phyloP scores from a whole-genome alignment of 768 basidiomycete species.

The Amanita thiersii region DNA sequence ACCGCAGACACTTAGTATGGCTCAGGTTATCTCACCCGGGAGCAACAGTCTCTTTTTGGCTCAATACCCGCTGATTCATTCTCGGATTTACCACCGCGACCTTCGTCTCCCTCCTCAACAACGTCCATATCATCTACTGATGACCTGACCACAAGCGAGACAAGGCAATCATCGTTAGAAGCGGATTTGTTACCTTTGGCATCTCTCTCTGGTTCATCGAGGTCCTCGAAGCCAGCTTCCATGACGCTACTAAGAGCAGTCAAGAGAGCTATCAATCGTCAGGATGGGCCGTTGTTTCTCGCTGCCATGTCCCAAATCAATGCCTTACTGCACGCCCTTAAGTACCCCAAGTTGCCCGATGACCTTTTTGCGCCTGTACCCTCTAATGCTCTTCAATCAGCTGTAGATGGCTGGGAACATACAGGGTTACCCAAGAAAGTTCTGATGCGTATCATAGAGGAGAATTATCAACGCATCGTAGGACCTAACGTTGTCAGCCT shows the following conservation, averaged over 20 bases:
- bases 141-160: conserved; percentile 21
- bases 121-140: conserved; percentile 25
- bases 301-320: conserved; percentile 57
- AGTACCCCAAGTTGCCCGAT: conserved; percentile 51
- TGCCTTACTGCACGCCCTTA: conserved; percentile 48
- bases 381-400: conserved; percentile 40
- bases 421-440: conserved; percentile 56
- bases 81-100: conserved; percentile 29
- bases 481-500: conserved; percentile 83
- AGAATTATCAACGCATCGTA: conserved; percentile 89
- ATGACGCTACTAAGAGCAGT: conserved; percentile 43
- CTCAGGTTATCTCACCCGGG: conserved; percentile 58
- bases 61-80: conserved; percentile 45
- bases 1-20: conserved; percentile 9
- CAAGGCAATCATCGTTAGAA: conserved; percentile 15
- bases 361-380: conserved; percentile 39
- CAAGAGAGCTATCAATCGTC: conserved; percentile 60
- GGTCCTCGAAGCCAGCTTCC: conserved; percentile 17
- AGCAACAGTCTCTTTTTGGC: conserved; percentile 61
- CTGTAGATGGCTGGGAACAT: conserved; percentile 40
- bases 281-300: conserved; percentile 68
- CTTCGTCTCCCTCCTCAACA: conserved; percentile 30
- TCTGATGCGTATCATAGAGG: conserved; percentile 72
- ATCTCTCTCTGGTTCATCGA: conserved; percentile 20
- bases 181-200: conserved; percentile 22